phyloP scores from a whole-genome alignment of 2,329 filamentous ascomycete genomes.

The Emmonsiellopsis sp. region DNA sequence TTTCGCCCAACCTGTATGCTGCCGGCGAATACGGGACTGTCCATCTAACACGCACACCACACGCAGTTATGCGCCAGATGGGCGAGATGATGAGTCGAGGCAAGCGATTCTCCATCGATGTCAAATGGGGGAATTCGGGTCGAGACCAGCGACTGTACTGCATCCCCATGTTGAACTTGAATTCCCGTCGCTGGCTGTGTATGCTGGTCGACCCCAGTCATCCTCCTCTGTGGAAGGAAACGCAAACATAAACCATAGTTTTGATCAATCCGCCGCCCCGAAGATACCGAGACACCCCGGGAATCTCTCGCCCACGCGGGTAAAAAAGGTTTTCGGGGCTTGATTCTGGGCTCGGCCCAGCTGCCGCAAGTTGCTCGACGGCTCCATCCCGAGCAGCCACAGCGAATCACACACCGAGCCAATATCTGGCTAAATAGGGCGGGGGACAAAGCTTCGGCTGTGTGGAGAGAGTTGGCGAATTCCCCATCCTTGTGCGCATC shows the following conservation, averaged over 20 bases:
- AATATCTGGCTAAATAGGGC: neutral
- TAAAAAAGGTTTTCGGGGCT: neutral
- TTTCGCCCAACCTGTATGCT: slow-evolving; percentile 17
- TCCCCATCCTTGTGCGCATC: no score
- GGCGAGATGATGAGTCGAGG: slow-evolving; percentile 12
- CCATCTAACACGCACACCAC: slow-evolving; percentile 18
- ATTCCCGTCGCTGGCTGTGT: slow-evolving; percentile 19
- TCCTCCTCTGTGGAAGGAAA: slow-evolving; percentile 14
- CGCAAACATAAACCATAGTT: neutral
- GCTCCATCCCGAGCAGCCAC: neutral
- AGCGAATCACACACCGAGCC: no score
- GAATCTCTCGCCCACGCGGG: no score
- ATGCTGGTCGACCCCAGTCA: slow-evolving; percentile 16
- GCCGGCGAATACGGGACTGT: slow-evolving; percentile 19
- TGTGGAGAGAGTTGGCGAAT: slow-evolving; percentile 10
- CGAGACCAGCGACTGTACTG: slow-evolving; percentile 20
- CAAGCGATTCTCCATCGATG: slow-evolving; percentile 14
- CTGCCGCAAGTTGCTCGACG: neutral
- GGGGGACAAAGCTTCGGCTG: slow-evolving; percentile 2
- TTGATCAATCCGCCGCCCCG: no score
- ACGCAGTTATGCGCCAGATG: slow-evolving; percentile 12
- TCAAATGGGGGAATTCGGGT: slow-evolving; percentile 19
- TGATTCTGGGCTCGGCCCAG: neutral
- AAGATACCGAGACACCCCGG: no score
- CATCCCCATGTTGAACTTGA: slow-evolving; percentile 18